Percentiles rank a stretch among this genome's conserved stretches.
Conservation (phyloP, 768 basidiomycete genomes). For the Phlegmacium glaucopus region DNA sequence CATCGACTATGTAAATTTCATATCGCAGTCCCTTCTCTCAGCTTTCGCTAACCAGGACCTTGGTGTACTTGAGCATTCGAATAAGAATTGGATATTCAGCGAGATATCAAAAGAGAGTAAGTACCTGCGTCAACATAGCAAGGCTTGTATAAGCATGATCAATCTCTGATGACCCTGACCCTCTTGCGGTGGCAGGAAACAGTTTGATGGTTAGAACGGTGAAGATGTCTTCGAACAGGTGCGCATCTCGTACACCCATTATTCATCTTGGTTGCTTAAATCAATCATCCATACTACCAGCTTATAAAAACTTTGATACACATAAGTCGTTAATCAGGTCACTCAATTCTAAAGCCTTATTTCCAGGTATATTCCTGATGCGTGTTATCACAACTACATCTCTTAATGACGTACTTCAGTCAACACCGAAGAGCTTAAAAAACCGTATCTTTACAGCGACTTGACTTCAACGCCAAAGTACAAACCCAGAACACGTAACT, state of each 20-base stretch:
- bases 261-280: background rate
- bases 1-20: no score
- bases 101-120: no score
- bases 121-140: no score
- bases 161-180: conserved; percentile 6
- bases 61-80: no score
- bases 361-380: conserved; percentile 43
- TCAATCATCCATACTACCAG: conserved; percentile 29
- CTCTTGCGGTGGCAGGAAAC: conserved; percentile 6
- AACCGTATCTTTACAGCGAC: conserved; percentile 57
- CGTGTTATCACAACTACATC: background rate
- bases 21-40: no score
- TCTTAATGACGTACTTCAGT: conserved; percentile 31
- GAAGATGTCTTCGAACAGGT: conserved; percentile 35
- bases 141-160: no score
- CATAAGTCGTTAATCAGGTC: conserved; percentile 32
- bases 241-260: conserved; percentile 2
- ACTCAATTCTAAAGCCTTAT: conserved; percentile 41
- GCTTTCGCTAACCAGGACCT: no score
- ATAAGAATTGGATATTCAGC: no score
- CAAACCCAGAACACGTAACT: background rate
- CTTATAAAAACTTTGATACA: conserved; percentile 27
- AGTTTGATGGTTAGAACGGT: conserved; percentile 25
- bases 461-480: conserved; percentile 61
- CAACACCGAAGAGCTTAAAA: conserved; percentile 42